A percentile compares a stretch with the other conserved stretches of the same genome.
These are phyloP conservation scores for Nicotiana tabacum DNA, from an alignment of 257 asterid species.

Conservation along the genomic window DNA sequence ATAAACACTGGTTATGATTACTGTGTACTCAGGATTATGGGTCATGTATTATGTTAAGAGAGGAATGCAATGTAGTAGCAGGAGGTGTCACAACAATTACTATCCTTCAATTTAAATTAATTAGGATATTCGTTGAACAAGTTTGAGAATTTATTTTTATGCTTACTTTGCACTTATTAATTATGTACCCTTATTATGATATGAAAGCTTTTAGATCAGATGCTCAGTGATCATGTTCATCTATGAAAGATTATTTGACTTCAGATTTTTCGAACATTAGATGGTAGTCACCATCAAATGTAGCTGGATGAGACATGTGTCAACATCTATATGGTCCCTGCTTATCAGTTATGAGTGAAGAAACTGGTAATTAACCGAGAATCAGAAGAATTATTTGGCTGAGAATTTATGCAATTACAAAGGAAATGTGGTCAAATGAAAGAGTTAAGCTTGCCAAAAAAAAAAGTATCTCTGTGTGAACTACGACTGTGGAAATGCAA, in stretches of 20 bases:
- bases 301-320: slow-evolving; percentile 28
- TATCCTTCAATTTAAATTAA: no score
- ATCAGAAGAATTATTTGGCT: background rate
- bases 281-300: slow-evolving; percentile 16
- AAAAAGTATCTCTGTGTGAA: no score
- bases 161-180: no score
- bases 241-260: background rate
- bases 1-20: no score
- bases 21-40: no score
- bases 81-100: no score
- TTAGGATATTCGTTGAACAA: no score
- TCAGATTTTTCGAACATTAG: background rate
- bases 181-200: no score
- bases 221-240: slow-evolving; percentile 25
- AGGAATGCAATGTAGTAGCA: no score
- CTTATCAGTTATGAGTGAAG: background rate
- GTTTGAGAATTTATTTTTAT: no score
- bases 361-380: background rate
- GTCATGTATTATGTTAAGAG: no score
- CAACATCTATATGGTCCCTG: background rate
- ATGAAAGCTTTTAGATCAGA: slow-evolving; percentile 33
- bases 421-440: background rate
- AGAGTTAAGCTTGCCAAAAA: background rate
- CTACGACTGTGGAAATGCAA: no score
- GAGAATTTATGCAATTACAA: background rate